Percentiles rank a stretch among this genome's conserved stretches.
phyloP scores from a whole-genome alignment of 202 grass and related monocot species.

The Alloteropsis angusta region DNA sequence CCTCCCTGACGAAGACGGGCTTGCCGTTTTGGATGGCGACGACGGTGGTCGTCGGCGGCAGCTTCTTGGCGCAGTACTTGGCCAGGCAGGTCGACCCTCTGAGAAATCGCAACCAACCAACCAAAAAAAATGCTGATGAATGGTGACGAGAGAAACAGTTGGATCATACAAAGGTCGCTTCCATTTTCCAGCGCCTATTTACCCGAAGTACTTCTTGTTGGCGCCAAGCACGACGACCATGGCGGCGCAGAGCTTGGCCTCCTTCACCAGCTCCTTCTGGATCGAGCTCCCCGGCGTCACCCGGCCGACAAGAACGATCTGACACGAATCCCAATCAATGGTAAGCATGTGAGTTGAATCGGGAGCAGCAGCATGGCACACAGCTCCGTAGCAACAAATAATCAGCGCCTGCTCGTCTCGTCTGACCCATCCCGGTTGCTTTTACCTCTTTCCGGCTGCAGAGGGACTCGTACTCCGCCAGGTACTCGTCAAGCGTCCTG shows the following conservation, averaged over 20 bases:
- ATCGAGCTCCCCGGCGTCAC: constrained; percentile 77
- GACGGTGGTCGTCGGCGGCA: constrained; percentile 65
- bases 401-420: not conserved
- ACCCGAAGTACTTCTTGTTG: constrained; percentile 78
- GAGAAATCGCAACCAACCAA: not conserved
- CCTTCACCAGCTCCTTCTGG: constrained; percentile 72
- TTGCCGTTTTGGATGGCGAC: constrained; percentile 78
- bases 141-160: constrained; percentile 26
- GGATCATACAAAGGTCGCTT: constrained; percentile 35
- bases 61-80: constrained; percentile 85
- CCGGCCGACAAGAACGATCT: constrained; percentile 85
- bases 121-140: not conserved
- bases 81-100: constrained; percentile 64
- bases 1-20: constrained; percentile 56
- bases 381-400: not conserved
- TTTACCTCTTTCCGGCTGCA: constrained; percentile 69
- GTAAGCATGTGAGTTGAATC: not conserved
- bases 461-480: constrained; percentile 58
- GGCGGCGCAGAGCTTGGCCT: constrained; percentile 80
- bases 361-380: not conserved
- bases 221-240: constrained; percentile 68
- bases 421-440: constrained; percentile 19
- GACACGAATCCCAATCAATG: constrained; percentile 21
- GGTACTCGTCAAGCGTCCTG: constrained; percentile 65
- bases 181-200: not conserved